Evolutionary conservation across 202 grass and related monocot species (phyloP), one percentile per base, ranked within the genome.

Genomic region (Carex sylvatica): DNA sequence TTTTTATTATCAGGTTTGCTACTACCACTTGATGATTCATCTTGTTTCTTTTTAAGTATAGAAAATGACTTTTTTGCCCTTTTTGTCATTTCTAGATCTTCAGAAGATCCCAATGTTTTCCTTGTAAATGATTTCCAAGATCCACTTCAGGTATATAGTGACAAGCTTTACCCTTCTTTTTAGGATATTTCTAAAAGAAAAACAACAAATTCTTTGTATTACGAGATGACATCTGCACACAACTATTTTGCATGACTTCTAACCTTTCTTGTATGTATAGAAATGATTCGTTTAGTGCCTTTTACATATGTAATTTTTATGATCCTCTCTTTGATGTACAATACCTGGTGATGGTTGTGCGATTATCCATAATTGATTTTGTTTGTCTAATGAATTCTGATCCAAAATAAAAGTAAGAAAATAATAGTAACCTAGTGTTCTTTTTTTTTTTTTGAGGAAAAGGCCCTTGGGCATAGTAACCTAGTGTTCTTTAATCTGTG

Each of bases 51-150:
- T 46, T 46, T 59, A 58, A 36, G 26, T 77, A 35, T 59, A 35
- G 28, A 77, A 77, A 33, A 49, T 85, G 80, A 30, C 46, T 80
- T 18, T 65, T 78, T 79, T 92, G 36, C 61, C 68, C 46, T 88
- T 52, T 66, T 61, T 87, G 84, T 65, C 91, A 16, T 95, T 88
- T 80, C 58, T 85, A 98, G 96, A 91, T 99, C 91, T 80, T 88
- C 89, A 8, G 91, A 96, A 0, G 84, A 95, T 95, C 84, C 93
- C 61, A 96, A 88, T 99, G 89, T 99, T 80, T 95, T 99, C 90
- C 96, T 99, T 83, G 91, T 99, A 67, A 99, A 99, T 51, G 86
- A 99, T 89, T 99, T 93, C 84, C 89, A 93, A 86, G 96, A 99
- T 81, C 96, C 96, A 64, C 91, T 99, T 88, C 96, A 99, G 96